These are phyloP conservation scores for Pseudomassariella vexata DNA, from an alignment of 2,329 filamentous ascomycete species.

Conservation along the genomic window DNA sequence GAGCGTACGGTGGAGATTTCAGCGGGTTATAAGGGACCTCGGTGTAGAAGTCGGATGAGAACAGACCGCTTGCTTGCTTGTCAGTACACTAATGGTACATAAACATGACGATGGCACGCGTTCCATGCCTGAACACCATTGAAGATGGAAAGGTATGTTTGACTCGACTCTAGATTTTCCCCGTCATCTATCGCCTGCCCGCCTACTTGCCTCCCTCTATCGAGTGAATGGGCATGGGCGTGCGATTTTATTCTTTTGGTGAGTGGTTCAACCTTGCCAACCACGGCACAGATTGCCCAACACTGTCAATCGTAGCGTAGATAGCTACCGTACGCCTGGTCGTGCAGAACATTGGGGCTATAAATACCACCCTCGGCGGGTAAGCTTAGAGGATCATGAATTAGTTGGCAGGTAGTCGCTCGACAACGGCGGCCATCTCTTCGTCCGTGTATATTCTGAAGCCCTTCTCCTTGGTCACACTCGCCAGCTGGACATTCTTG, in stretches of 20 bases:
- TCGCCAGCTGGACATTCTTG: constrained; percentile 97
- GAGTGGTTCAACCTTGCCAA: too few species aligned
- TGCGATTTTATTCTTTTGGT: too few species aligned
- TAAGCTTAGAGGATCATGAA: constrained; percentile 1
- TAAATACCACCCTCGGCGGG: too few species aligned
- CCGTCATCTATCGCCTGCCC: constrained; percentile 1
- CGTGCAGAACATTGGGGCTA: too few species aligned
- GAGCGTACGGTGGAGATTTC: too few species aligned
- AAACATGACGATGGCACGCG: constrained; percentile 4
- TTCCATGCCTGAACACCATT: too few species aligned
- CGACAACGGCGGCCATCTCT: constrained; percentile 92
- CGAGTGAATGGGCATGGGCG: not conserved
- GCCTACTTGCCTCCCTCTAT: too few species aligned
- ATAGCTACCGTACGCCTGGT: too few species aligned
- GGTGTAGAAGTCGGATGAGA: constrained; percentile 3
- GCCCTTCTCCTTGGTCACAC: constrained; percentile 94
- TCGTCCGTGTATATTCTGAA: constrained; percentile 98
- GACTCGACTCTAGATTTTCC: too few species aligned
- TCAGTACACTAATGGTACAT: constrained; percentile 3
- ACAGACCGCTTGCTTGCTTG: not conserved
- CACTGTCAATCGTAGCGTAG: too few species aligned
- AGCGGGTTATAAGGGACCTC: constrained; percentile 1
- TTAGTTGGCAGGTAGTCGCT: constrained; percentile 67
- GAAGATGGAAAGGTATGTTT: too few species aligned
- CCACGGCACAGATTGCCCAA: too few species aligned